Conservation (phyloP, 306 rosid genomes). For the Trifolium pratense region DNA sequence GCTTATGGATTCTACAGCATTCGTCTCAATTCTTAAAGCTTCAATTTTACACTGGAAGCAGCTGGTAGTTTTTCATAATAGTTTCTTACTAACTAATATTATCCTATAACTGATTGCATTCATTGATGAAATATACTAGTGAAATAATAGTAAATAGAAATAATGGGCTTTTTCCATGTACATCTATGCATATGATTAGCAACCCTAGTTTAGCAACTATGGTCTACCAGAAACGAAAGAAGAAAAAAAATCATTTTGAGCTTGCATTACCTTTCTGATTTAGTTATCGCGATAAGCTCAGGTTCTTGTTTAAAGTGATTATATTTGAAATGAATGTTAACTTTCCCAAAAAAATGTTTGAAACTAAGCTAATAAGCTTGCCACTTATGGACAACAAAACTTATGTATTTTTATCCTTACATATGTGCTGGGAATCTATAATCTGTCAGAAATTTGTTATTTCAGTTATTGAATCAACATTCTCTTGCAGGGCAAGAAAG, state of each 20-base stretch:
- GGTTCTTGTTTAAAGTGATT: neutral
- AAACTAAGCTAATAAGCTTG: slow-evolving; percentile 2
- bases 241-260: neutral
- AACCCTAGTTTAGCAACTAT: slow-evolving; percentile 5
- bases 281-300: neutral
- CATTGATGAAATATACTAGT: too few relatives aligned
- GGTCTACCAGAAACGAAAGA: neutral
- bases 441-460: slow-evolving; percentile 3
- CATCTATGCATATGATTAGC: too few relatives aligned
- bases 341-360: neutral
- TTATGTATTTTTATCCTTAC: slow-evolving; percentile 13
- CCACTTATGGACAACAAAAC: slow-evolving; percentile 18
- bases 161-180: too few relatives aligned
- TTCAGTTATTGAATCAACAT: slow-evolving; percentile 30
- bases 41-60: slow-evolving; percentile 78
- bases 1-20: slow-evolving; percentile 59
- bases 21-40: slow-evolving; percentile 58
- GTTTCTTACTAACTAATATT: neutral
- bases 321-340: neutral
- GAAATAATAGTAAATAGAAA: too few relatives aligned
- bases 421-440: slow-evolving; percentile 6
- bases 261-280: neutral
- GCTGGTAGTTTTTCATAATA: slow-evolving; percentile 55
- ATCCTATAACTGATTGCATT: neutral
- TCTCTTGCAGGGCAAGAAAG: slow-evolving; percentile 71